A percentile compares a stretch with the other conserved stretches of the same genome.
phyloP scores from a whole-genome alignment of 2,329 filamentous ascomycete species.

The Nemania sp. region DNA sequence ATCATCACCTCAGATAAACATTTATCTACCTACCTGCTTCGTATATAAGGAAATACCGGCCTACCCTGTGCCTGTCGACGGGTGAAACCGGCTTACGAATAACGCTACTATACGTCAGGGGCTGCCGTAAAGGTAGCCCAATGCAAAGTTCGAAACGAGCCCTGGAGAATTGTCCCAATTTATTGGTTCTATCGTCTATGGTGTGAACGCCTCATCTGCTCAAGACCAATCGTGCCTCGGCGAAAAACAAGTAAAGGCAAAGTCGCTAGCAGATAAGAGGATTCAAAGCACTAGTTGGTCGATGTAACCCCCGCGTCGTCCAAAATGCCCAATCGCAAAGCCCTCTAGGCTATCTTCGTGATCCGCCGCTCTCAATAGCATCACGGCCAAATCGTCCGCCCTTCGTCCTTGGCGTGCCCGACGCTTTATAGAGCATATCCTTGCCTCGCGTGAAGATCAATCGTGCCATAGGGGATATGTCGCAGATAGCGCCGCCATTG shows the following conservation, averaged over 20 bases:
- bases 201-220: constrained; percentile 1
- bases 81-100: constrained; percentile 13
- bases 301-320: constrained; percentile 7
- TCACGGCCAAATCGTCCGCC: background rate
- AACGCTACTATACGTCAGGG: constrained; percentile 2
- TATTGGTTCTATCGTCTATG: constrained; percentile 25
- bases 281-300: background rate
- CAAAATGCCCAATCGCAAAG: background rate
- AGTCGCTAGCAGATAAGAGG: constrained; percentile 7
- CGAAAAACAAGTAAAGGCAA: background rate
- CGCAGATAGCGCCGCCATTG: background rate
- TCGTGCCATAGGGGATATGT: background rate
- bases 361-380: background rate
- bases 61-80: background rate
- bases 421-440: constrained; percentile 2
- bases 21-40: background rate
- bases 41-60: background rate
- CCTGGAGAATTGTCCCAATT: constrained; percentile 6
- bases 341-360: background rate
- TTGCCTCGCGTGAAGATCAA: constrained; percentile 10
- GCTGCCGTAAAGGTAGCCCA: background rate
- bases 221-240: constrained; percentile 10
- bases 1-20: background rate
- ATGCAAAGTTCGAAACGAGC: background rate
- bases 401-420: constrained; percentile 4